Percentiles rank a stretch among this genome's conserved stretches.
Evolutionary conservation across 371 early-diverging fungal species (phyloP).

Genomic region (Apophysomyces trapeziformis): DNA sequence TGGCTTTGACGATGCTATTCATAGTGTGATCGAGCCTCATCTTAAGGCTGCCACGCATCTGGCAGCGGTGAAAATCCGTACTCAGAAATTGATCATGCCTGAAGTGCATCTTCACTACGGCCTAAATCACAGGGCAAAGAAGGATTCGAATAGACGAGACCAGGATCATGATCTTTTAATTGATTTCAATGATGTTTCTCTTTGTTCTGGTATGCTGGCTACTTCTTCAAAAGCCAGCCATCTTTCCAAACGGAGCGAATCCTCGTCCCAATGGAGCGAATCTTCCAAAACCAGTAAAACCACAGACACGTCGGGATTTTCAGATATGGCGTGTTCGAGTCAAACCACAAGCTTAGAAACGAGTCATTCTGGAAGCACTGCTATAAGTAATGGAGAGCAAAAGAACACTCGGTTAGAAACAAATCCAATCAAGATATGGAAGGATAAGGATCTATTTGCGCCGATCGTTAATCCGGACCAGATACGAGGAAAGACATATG

Average conservation of each 20-base stretch:
- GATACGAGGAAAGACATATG: not conserved
- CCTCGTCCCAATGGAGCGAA: not conserved
- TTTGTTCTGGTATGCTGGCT: not conserved
- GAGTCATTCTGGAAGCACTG: not conserved
- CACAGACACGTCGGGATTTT: not conserved
- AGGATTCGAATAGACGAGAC: not conserved
- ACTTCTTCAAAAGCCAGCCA: not conserved
- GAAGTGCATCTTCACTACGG: too few species aligned
- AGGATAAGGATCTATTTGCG: constrained; percentile 2
- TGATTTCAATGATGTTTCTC: not conserved
- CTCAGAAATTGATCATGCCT: not conserved
- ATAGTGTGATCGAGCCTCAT: not conserved
- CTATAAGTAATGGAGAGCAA: too few species aligned
- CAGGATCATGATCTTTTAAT: not conserved
- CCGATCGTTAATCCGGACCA: not conserved
- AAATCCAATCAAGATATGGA: constrained; percentile 1
- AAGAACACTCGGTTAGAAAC: not conserved
- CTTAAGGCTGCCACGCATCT: not conserved
- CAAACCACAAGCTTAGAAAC: not conserved
- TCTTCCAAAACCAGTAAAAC: not conserved
- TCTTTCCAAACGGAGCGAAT: not conserved
- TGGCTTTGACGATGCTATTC: not conserved
- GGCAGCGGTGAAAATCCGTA: constrained; percentile 1
- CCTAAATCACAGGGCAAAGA: too few species aligned
- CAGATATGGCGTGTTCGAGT: not conserved